Base-by-base conservation (phyloP, 805 yeast genomes). In the Yamadazyma ubonensis region DNA sequence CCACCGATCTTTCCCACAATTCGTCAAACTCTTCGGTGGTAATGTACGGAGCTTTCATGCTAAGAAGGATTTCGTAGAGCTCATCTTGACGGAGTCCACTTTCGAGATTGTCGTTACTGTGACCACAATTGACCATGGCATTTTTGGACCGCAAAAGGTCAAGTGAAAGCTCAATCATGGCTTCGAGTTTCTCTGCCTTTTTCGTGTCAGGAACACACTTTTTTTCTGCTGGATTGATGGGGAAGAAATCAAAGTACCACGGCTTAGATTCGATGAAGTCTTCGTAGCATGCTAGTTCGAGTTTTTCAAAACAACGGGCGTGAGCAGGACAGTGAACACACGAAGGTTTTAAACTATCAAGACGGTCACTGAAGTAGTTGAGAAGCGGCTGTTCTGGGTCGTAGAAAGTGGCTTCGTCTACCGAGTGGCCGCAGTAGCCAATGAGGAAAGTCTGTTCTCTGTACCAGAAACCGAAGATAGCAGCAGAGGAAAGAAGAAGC, bases 281-380 rank as follows among this genome's bases (percentile, higher is more conserved):
- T 32, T 79, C 81, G 50, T 77, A 80, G 61, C 99, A 91, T 41
- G 74, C 79, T 6, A 86, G 53, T 37, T 72, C 66, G 51, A 84
- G 66, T 32, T 71, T 57, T 17, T 79, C 76, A 47, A 72, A 78
- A 61, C 98, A 91, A 27, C 76, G 67, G 0, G 90, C 93, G 61
- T 90, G 81, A 3, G 71, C 75, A 2, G 98, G 97, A 56, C 98
- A 91, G 18, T 76, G 76, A 3, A 75, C 63, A 63, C 99, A 91
- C 0, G 49, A 32, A 2, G 95, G 95, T 35, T 73, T 72, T 36
- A 73, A 56, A 0, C 54, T 42, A 35, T 74, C 76, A 41, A 84
- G 58, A 41, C 65, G 61, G 0, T 59, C 51, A 29, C 83, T 86
- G 7, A 71, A 26, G 7, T 50, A 35, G 3, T 58, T 48, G 19